A percentile compares a stretch with the other conserved stretches of the same genome.
phyloP scores from a whole-genome alignment of 208 protist species.

The Acanthamoeba culbertsoni region DNA sequence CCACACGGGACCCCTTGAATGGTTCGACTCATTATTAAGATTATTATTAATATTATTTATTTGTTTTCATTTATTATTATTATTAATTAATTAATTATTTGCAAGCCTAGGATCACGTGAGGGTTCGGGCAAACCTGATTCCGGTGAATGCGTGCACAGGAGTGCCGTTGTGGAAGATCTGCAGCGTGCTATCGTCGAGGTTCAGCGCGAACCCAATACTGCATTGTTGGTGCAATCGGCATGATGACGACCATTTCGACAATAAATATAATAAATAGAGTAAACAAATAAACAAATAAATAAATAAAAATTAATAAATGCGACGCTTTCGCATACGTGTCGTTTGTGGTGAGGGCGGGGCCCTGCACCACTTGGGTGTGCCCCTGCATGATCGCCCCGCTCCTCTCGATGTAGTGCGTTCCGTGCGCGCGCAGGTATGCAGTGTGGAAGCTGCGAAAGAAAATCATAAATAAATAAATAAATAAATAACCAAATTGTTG shows the following conservation, averaged over 20 bases:
- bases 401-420: constrained; percentile 6
- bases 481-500: neutral
- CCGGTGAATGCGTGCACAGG: neutral
- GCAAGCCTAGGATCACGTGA: too few species aligned
- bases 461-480: neutral
- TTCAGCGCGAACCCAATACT: constrained; percentile 13
- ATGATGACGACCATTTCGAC: too few species aligned
- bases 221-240: neutral
- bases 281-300: neutral
- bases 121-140: neutral
- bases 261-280: too few species aligned
- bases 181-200: neutral
- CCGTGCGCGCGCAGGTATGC: constrained; percentile 44
- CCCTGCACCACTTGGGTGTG: neutral
- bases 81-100: too few species aligned
- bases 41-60: too few species aligned
- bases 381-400: neutral
- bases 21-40: neutral
- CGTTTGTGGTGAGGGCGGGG: neutral
- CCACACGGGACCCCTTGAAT: neutral
- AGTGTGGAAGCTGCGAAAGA: constrained; percentile 21
- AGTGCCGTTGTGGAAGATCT: constrained; percentile 35
- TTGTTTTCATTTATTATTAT: too few species aligned
- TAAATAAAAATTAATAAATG: neutral
- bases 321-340: constrained; percentile 24